Base-by-base conservation (phyloP, 768 basidiomycete genomes). In the Boletus bicolor region DNA sequence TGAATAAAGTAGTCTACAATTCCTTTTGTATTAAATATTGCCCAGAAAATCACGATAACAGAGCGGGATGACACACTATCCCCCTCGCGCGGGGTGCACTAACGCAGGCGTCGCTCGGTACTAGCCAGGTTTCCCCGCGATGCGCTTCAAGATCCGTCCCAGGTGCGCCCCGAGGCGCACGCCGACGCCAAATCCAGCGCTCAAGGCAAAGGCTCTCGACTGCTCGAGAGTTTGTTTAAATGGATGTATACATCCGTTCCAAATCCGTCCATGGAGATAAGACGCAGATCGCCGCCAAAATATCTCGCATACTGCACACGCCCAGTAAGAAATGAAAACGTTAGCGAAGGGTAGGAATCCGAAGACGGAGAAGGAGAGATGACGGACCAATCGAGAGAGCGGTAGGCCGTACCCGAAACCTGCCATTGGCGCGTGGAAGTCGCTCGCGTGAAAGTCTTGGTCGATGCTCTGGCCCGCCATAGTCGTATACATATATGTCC, bases 221-320 rank as follows among this genome's bases (percentile, higher is more conserved):
- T 66, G n/a, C 65, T 91, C 10, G 89, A 91, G 15, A 94, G 79
- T 45, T 87, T 80, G 68, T 94, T 94, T 50, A 94, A 75, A 69
- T 95, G 93, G 59, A 96, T 93, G 68, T 95, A 96, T 3, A 94
- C 90, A 67, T 96, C 93, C 36, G 91, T 93, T 10, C 93, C 93
- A 66, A 90, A 93, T n/a, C 97, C 96, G 59, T 99, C 97, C 95
- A 99, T 98, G 42, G 93, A 89, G 59, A 99, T 99, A 53, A 99
- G 72, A 17, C 91, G 79, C 30, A 99, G 75, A 71, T 98, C 95
- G 0, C 93, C 91, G 0, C 93, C 96, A 65, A 98, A 97, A 69
- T 97, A 99, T 46, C 96, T 78, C 0, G 95, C 94, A 65, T 98
- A 99, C 84, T 92, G 41, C 34, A 44, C 36, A 30, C 34, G 39